Conservation (phyloP, 805 yeast species). For the Maudiozyma serrabonitensis region DNA sequence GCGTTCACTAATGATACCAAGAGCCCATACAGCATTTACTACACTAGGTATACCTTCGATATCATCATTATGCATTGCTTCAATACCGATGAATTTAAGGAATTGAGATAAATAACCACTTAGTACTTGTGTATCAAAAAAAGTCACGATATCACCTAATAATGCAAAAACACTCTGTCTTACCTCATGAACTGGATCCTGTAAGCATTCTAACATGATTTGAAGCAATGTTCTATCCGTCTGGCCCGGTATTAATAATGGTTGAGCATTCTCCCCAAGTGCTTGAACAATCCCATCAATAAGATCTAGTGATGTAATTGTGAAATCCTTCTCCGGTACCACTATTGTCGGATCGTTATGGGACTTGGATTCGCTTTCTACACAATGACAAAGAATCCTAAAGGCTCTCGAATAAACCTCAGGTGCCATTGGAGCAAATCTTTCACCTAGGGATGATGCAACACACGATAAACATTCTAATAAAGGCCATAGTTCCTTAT, state of each 20-base stretch:
- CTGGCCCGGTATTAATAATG: conserved; percentile 27
- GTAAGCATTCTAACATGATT: conserved; percentile 57
- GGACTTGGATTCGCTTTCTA: conserved; percentile 55
- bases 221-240: conserved; percentile 41
- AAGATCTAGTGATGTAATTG: conserved; percentile 80
- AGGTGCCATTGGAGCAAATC: conserved; percentile 81
- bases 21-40: conserved; percentile 81
- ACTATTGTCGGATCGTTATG: conserved; percentile 56
- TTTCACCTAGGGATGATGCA: conserved; percentile 76
- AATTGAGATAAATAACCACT: conserved; percentile 35
- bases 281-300: conserved; percentile 93
- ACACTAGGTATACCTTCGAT: conserved; percentile 26
- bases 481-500: conserved; percentile 81
- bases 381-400: conserved; percentile 55
- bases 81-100: conserved; percentile 58
- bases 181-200: conserved; percentile 76
- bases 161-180: conserved; percentile 87
- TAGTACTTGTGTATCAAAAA: conserved; percentile 30
- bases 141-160: conserved; percentile 78
- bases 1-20: conserved; percentile 76
- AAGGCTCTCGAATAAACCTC: conserved; percentile 76
- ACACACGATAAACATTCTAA: conserved; percentile 88
- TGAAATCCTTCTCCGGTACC: conserved; percentile 82
- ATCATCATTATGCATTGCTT: conserved; percentile 40
- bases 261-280: conserved; percentile 51